These are phyloP conservation scores for Ormosia emarginata DNA, from an alignment of 306 rosid genomes.

Conservation along the genomic window DNA sequence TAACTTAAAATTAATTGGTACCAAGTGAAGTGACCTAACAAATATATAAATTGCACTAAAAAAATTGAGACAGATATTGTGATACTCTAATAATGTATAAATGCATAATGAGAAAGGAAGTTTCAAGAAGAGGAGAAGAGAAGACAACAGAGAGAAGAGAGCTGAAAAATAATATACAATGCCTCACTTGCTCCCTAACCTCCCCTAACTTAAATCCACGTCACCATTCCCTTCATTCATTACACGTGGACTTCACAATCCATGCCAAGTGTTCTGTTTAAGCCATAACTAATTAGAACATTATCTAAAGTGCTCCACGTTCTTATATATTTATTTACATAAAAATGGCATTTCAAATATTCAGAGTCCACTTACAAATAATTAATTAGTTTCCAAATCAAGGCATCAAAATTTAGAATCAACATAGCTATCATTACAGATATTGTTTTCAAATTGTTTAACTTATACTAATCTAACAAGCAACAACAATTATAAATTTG, in stretches of 20 bases:
- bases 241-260: neutral
- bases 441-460: neutral
- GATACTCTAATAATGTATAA: too few species aligned
- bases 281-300: neutral
- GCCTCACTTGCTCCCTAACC: too few species aligned
- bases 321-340: neutral
- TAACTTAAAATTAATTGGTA: too few species aligned
- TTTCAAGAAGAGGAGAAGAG: too few species aligned
- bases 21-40: too few species aligned
- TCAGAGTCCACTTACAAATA: neutral
- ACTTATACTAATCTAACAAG: neutral
- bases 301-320: neutral
- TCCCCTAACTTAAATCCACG: too few species aligned
- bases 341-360: neutral
- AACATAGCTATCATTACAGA: neutral
- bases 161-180: too few species aligned
- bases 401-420: neutral
- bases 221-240: too few species aligned
- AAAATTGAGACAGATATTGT: too few species aligned
- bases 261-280: neutral
- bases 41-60: too few species aligned
- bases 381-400: neutral
- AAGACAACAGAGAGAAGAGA: too few species aligned
- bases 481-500: neutral
- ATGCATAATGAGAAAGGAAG: too few species aligned